Conservation (phyloP, 1,284 basidiomycete genomes). For the Sporisorium graminicola region DNA sequence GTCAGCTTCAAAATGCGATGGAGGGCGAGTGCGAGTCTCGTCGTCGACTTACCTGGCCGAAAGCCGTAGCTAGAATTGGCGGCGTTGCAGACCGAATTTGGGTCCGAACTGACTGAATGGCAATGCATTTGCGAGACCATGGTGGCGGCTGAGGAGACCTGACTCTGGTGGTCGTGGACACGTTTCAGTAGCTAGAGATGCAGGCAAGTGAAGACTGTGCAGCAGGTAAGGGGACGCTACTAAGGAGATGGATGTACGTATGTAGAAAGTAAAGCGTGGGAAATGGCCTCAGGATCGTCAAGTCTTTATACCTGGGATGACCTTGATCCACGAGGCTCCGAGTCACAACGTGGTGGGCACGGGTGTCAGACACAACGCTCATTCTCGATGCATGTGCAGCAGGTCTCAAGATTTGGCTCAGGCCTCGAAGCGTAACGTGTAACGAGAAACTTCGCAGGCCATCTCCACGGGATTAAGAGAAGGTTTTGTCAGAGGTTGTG, state of each 20-base stretch:
- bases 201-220: background rate
- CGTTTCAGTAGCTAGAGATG: background rate
- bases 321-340: background rate
- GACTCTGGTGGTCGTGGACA: background rate
- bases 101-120: slow-evolving; percentile 15
- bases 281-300: background rate
- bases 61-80: slow-evolving; percentile 41
- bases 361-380: background rate
- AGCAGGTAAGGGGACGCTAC: background rate
- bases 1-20: background rate
- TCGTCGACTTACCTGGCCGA: slow-evolving; percentile 18
- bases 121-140: slow-evolving; percentile 6
- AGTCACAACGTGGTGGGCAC: background rate
- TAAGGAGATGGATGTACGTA: background rate
- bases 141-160: background rate
- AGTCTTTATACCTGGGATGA: background rate
- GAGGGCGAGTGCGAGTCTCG: too few relatives aligned
- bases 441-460: background rate
- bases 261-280: background rate
- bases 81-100: slow-evolving; percentile 30
- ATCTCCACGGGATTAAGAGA: background rate
- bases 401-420: background rate
- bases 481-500: background rate
- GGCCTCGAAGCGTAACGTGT: background rate
- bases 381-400: background rate